A percentile compares a stretch with the other conserved stretches of the same genome.
Evolutionary conservation across 2,329 filamentous ascomycete species (phyloP).

Genomic region (Cadophora malorum): DNA sequence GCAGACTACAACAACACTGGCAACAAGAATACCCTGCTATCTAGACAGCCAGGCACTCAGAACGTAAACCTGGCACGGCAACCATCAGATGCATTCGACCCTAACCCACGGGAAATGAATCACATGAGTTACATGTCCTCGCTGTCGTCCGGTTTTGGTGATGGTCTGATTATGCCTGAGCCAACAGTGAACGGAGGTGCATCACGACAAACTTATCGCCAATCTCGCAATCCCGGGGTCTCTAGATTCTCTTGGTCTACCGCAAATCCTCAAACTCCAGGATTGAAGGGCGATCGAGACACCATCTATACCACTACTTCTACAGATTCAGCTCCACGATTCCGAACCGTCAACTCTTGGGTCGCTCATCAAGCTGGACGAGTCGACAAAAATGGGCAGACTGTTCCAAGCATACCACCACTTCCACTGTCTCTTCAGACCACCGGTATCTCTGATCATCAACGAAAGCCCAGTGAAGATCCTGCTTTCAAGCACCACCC

Average conservation of each 20-base stretch:
- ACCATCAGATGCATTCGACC: conserved; percentile 37
- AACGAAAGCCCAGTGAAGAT: conserved; percentile 41
- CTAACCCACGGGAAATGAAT: conserved; percentile 36
- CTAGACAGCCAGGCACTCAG: conserved; percentile 27
- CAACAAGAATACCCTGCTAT: not conserved
- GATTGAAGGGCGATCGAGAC: conserved; percentile 38
- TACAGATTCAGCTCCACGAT: conserved; percentile 53
- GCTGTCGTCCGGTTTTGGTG: conserved; percentile 68
- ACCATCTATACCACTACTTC: conserved; percentile 44
- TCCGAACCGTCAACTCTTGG: conserved; percentile 67
- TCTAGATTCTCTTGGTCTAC: conserved; percentile 44
- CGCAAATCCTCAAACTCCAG: conserved; percentile 26
- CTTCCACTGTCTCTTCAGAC: conserved; percentile 35
- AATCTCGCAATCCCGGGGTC: conserved; percentile 31
- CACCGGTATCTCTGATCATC: conserved; percentile 28
- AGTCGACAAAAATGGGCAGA: conserved; percentile 55
- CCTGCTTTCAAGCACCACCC: conserved; percentile 44
- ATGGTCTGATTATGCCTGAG: conserved; percentile 60
- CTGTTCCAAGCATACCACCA: conserved; percentile 42
- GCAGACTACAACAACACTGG: conserved; percentile 30
- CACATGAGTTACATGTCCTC: conserved; percentile 58
- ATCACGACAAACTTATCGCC: conserved; percentile 33
- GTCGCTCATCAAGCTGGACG: conserved; percentile 67
- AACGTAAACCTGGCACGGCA: conserved; percentile 32
- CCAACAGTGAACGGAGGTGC: conserved; percentile 31